Evolutionary conservation across 1,284 basidiomycete species (phyloP), one percentile per base, ranked within the genome.

Genomic region (Leccinum pachyderme): DNA sequence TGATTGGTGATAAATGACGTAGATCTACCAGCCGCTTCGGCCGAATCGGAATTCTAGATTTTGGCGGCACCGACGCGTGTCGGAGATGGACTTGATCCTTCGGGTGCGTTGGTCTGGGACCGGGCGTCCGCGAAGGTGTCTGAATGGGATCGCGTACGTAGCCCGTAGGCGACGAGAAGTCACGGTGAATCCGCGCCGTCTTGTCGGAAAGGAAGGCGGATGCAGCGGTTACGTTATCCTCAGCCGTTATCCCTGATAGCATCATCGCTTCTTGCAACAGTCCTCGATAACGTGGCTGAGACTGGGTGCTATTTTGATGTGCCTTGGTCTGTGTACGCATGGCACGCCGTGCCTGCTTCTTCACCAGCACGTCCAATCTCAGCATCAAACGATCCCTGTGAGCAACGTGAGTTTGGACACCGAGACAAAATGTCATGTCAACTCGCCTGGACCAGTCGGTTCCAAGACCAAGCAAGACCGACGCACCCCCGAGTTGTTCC

Each of bases 51-150:
- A 81, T 76, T 68, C 72, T 69, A 7, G 77, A 78, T 37, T 75
- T 74, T 31, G 70, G 72, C 2, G 72, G 73, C 7, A 65, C 55
- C 0, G 80, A 77, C 1, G 79, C 77, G 18, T 78, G 81, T 29
- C 83, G 75, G 9, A 89, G 75, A 7, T 77, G 68, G 3, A 89
- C 84, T 11, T 82, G 73, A 24, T 87, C 84, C 68, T 83, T 89
- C 0, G 85, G 86, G 55, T 77, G 79, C 4, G 71, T 67, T 1
- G 69, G 59, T 58, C 74, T 77, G 0, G 78, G 73, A 7, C 71
- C 58, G 0, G 77, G 77, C 47, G 77, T 80, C 18, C 81, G 75
- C 2, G 71, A 76, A 5, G 87, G 87, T 1, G 87, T 89, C 7
- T 66, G 62, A 24, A 88, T 75, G 1, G 83, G 83, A 7, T 74